Base-by-base conservation (phyloP, 2,329 filamentous ascomycete genomes). In the Pyrenophora tritici-repentis region DNA sequence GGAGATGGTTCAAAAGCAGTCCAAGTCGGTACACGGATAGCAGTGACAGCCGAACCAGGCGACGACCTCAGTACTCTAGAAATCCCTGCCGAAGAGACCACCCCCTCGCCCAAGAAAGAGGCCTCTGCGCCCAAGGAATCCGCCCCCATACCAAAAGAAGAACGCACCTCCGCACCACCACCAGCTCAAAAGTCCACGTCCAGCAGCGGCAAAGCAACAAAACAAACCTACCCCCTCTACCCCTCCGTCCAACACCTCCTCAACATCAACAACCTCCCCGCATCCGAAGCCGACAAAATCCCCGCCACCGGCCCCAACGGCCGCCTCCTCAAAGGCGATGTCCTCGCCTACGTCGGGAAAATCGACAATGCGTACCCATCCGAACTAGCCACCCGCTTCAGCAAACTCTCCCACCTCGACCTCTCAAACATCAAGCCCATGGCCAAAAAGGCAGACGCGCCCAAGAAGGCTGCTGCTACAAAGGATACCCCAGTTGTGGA, bases 361-460 rank as follows among this genome's bases (percentile, higher is more conserved):
- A 90, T 97, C 67, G 80, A 87, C 53, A 79, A 86, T 57, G 81
- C 86, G 52, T 88, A 90, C 61, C 89, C 93, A 2, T 81, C 84
- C 17, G 80, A 85, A 55, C 82, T 91, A 62, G 88, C 89, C 47
- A 79, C 83, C 50, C 86, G 85, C 44, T 87, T 96, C 69, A 80
- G 84, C 53, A 87, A 91, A 74, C 84, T 94, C 41, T 79, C 84
- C 35, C 91, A 95, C 73, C 85, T 99, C 45, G 93, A 99, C 73
- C 85, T 99, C 18, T 94, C 89, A 79, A 96, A 97, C 79, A 93
- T 97, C 79, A 95, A 96, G 79, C 78, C 93, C 52, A 87, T 87
- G 40, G 65, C 74, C 18, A 72, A 76, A 45, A 75, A 75, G 61
- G 73, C 75, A 6, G 22, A 7, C 52, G 63, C 72, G 9, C 66